phyloP scores from a whole-genome alignment of 1,284 basidiomycete genomes.

The Ustilago crameri region DNA sequence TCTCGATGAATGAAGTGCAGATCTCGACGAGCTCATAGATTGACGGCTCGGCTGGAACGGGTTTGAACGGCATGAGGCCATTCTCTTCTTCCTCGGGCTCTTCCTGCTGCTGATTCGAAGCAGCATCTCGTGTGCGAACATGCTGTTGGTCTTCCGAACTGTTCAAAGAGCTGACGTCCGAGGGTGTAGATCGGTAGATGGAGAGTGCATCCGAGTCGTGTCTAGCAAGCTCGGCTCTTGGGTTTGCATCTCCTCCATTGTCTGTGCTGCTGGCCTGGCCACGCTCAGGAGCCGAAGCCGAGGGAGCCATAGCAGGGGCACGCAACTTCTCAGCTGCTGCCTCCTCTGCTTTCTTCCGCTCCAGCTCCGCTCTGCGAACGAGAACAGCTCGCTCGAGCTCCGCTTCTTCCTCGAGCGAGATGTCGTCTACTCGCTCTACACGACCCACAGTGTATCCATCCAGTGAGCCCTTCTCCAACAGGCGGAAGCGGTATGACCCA shows the following conservation, averaged over 20 bases:
- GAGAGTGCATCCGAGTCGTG: conserved; percentile 31
- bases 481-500: conserved; percentile 84
- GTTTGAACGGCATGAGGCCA: conserved; percentile 32
- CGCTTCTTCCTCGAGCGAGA: conserved; percentile 50
- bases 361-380: conserved; percentile 28
- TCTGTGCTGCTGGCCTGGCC: conserved; percentile 3
- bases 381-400: conserved; percentile 46
- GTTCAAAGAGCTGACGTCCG: neutral
- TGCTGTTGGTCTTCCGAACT: conserved; percentile 3
- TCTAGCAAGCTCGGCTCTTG: conserved; percentile 20
- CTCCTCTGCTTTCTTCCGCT: conserved; percentile 34
- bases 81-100: conserved; percentile 7
- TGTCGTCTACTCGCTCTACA: conserved; percentile 73
- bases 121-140: neutral
- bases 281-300: conserved; percentile 19
- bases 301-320: conserved; percentile 14
- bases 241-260: neutral
- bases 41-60: conserved; percentile 68
- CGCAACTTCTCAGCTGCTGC: conserved; percentile 8
- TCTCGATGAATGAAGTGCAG: conserved; percentile 82
- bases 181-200: conserved; percentile 22
- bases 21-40: conserved; percentile 79
- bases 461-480: conserved; percentile 76
- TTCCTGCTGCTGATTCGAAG: neutral
- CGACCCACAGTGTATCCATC: conserved; percentile 91